Evolutionary conservation across 352 stramenopile genomes (phyloP), one percentile per base, ranked within the genome.

Genomic region (Paralagenidium karlingii): DNA sequence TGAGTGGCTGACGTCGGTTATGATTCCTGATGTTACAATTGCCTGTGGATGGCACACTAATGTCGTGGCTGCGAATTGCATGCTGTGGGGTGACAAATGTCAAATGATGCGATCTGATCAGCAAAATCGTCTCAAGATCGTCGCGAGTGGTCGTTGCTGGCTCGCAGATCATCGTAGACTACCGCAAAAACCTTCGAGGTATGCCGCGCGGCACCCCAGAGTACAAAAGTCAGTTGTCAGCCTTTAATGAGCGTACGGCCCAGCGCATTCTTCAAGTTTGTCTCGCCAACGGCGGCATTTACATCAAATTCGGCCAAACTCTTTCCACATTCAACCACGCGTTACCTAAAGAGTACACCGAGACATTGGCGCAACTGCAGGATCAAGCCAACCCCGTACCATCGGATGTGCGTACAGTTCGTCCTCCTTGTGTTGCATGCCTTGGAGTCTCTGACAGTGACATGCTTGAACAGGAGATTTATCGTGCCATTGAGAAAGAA

Each of bases 221-320:
- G 31, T 92, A 92, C 48, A 74, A 63, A n/a, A 30, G 40, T 3
- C 60, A 68, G 38, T 51, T 92, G 30, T 47, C 63, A 25, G 47
- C 34, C 19, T 67, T 85, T 13, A 92, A 95, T 52, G 33, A 75
- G 36, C 77, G 79, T 43, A 86, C 75, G 24, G 94, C 94, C 5
- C 45, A 82, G 51, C 70, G 85, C 24, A 58, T 99, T 12, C 56
- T 97, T 13, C 24, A 82, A 12, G 53, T 98, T 34, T 98, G 90
- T 55, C 82, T 82, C 39, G 51, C 61, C 4, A 99, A 99, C 58
- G 86, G 78, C 26, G 93, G 94, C 34, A 88, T 97, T 12, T 98
- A 98, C 70, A 97, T 96, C 38, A 99, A 99, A 60, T 85, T 98
- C 7, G 95, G 94, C 7, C 95, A 99, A 64, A 94, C 98, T 54